These are phyloP conservation scores for Circinella umbellata DNA, from an alignment of 371 early-diverging fungal genomes.

Conservation along the genomic window DNA sequence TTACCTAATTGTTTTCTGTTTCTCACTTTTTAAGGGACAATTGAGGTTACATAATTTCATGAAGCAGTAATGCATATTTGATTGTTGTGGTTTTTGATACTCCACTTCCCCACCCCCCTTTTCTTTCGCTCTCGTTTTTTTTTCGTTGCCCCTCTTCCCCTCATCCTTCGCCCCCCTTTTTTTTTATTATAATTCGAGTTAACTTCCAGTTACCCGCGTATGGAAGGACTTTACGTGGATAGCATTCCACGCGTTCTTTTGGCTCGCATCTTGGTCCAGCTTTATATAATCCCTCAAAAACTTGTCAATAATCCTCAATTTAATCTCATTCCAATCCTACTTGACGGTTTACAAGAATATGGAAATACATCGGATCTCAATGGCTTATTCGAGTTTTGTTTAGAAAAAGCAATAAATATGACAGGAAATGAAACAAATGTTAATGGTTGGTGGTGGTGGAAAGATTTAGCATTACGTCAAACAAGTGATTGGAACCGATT, in stretches of 20 bases:
- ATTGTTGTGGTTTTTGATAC: no score
- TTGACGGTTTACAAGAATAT: constrained; percentile 34
- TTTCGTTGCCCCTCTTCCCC: not conserved
- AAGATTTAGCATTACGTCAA: constrained; percentile 11
- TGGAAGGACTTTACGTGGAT: constrained; percentile 37
- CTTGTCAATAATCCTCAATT: constrained; percentile 13
- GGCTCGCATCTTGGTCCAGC: constrained; percentile 41
- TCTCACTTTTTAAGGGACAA: no score
- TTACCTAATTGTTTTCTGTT: no score
- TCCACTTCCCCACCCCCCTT: not conserved
- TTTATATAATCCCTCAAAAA: constrained; percentile 29
- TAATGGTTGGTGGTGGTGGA: constrained; percentile 22
- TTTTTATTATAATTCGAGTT: no score
- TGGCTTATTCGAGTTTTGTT: constrained; percentile 41
- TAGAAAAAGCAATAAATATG: constrained; percentile 13
- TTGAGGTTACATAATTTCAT: no score
- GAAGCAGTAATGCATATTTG: no score
- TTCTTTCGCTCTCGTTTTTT: not conserved
- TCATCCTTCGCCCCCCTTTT: not conserved
- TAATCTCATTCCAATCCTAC: constrained; percentile 26
- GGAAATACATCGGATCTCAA: constrained; percentile 38
- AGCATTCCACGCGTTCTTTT: constrained; percentile 36
- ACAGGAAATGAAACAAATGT: not conserved
- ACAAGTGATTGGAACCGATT: constrained; percentile 28
- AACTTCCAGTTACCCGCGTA: constrained; percentile 1